Base-by-base conservation (phyloP, 2,329 filamentous ascomycete species). In the Colletotrichum kahawae region DNA sequence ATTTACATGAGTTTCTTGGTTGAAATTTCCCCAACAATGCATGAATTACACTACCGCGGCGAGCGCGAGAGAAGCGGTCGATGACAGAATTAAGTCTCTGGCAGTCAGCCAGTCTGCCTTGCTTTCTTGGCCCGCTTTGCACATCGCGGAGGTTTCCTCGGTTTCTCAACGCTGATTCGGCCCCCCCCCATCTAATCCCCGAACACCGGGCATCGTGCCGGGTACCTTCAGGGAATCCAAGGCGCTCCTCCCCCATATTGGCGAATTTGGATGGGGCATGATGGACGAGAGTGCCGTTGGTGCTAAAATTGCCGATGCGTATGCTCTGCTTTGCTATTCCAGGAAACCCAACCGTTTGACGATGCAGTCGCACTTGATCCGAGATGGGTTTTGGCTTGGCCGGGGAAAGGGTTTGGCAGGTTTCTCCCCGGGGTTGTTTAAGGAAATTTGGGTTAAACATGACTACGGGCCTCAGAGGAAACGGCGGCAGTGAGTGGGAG, bases 321-420 rank as follows among this genome's bases (percentile, higher is more conserved):
- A 43, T 43, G 38, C 16, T 18, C 62, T 48, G 62, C n/a, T 43
- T 3, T 65, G 63, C 63, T 75, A 57, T 72, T 75, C 72, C 43
- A n/a, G 69, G 63, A 48, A 67, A 56, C 24, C 51, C 51, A 51
- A 43, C 48, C n/a, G 67, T 67, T 62, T 33, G 31, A 74, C 67
- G 31, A 54, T 21, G 31, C 60, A 36, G 62, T 71, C 51, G 62
- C 67, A 67, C 36, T 65, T 56, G 24, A 69, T 71, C 62, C 60
- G 29, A 54, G 38, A 54, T 66, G 29, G 38, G 63, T 67, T 75
- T 75, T 72, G 21, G 27, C 72, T 59, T 67, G 69, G 69, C 38
- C 34, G 68, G 54, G 60, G 31, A 70, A 34, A 27, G 14, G 72
- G 33, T 63, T 75, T 75, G 72, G 72, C 72, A 64, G 63, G 63